Evolutionary conservation across 306 rosid genomes (phyloP).

Genomic region (Corylus heterophylla): DNA sequence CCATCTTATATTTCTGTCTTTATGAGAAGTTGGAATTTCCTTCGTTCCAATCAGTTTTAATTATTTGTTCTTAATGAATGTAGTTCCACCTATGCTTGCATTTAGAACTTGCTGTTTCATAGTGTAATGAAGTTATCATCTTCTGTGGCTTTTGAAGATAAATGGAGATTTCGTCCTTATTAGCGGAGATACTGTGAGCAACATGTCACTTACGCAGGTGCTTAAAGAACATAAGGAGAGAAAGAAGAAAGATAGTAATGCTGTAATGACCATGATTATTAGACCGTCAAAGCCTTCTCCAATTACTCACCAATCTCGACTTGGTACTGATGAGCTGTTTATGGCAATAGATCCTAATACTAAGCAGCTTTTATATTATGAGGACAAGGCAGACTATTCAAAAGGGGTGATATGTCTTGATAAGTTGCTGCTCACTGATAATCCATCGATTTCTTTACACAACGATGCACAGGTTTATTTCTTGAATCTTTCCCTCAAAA

Average conservation of each 20-base stretch:
- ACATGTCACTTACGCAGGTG: constrained; percentile 91
- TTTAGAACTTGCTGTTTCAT: constrained; percentile 10
- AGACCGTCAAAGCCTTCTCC: constrained; percentile 85
- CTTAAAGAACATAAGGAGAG: constrained; percentile 91
- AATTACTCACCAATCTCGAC: constrained; percentile 81
- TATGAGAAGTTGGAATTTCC: neutral
- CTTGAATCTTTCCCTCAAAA: constrained; percentile 13
- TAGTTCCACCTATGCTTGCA: constrained; percentile 11
- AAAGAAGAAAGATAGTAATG: constrained; percentile 85
- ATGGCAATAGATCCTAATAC: constrained; percentile 87
- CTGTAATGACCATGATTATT: constrained; percentile 94
- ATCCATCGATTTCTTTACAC: constrained; percentile 77
- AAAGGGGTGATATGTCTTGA: constrained; percentile 72
- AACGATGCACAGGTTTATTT: constrained; percentile 80
- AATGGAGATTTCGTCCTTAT: constrained; percentile 94
- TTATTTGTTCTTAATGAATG: neutral
- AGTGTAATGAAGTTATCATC: constrained; percentile 29
- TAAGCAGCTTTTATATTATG: constrained; percentile 86
- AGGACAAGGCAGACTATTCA: constrained; percentile 73
- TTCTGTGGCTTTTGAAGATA: constrained; percentile 61
- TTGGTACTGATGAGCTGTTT: constrained; percentile 93
- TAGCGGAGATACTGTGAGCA: constrained; percentile 97
- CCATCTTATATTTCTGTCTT: neutral
- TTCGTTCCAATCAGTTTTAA: neutral
- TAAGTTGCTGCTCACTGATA: constrained; percentile 67